Evolutionary conservation across 257 asterid species (phyloP).

Genomic region (Nicotiana tomentosiformis): DNA sequence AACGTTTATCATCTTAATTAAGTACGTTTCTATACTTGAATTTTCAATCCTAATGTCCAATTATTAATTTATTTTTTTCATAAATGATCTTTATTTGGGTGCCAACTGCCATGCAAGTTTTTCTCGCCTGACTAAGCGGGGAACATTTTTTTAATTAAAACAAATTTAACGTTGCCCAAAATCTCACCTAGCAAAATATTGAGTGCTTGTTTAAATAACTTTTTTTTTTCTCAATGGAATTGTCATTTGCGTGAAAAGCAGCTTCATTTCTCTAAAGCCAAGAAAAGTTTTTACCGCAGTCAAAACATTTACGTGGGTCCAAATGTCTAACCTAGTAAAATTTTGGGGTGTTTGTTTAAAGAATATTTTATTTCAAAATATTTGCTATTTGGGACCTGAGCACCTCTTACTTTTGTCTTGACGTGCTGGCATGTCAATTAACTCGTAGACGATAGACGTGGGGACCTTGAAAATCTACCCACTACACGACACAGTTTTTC

Average conservation of each 20-base stretch:
- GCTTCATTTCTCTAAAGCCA: neutral
- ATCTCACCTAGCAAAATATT: too few species aligned
- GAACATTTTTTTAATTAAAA: neutral
- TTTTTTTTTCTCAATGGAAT: neutral
- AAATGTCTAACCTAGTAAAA: neutral
- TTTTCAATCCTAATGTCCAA: neutral
- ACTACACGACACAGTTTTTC: neutral
- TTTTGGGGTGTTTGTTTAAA: neutral
- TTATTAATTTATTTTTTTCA: neutral
- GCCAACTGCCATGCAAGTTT: neutral
- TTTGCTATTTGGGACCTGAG: neutral
- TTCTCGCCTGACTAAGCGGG: neutral
- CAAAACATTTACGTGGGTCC: neutral
- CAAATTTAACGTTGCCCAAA: neutral
- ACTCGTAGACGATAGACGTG: neutral
- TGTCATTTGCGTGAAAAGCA: neutral
- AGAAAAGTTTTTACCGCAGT: neutral
- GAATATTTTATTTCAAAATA: neutral
- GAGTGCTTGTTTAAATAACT: neutral
- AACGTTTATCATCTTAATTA: too few species aligned
- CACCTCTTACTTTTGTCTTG: neutral
- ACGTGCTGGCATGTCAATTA: constrained; percentile 11
- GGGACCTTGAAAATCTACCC: neutral
- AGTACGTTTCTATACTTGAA: neutral
- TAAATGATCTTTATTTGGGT: neutral